Conservation (phyloP, 257 asterid species). For the Vinca minor region DNA sequence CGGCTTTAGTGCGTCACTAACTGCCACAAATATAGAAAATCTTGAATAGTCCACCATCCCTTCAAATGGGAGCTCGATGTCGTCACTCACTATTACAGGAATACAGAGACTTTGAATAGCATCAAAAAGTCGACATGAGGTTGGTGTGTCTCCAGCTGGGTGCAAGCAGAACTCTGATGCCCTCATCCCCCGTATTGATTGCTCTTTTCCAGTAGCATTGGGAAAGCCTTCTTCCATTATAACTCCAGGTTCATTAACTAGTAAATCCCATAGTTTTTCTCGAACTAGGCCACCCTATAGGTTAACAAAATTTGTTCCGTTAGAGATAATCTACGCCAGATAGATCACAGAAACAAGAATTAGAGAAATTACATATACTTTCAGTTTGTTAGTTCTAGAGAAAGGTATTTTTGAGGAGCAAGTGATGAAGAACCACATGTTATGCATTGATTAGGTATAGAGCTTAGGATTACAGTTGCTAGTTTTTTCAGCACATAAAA, state of each 20-base stretch:
- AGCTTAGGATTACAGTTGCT: no score
- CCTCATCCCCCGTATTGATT: conserved; percentile 84
- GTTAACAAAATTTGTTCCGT: background rate
- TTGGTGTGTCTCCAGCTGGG: conserved; percentile 95
- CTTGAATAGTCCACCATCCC: conserved; percentile 73
- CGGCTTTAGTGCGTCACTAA: conserved; percentile 65
- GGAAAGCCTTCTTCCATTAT: conserved; percentile 93
- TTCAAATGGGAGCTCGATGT: conserved; percentile 90
- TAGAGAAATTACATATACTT: background rate
- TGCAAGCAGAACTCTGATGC: conserved; percentile 89
- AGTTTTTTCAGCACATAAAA: no score
- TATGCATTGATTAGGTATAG: background rate
- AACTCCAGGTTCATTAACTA: conserved; percentile 54
- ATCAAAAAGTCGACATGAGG: conserved; percentile 87
- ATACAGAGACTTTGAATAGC: conserved; percentile 92
- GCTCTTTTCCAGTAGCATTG: conserved; percentile 84
- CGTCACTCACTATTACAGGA: conserved; percentile 80
- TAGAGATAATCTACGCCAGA: background rate
- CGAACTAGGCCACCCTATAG: conserved; percentile 78
- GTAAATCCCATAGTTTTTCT: conserved; percentile 78
- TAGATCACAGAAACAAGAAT: background rate
- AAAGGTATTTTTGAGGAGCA: background rate
- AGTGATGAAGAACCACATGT: background rate
- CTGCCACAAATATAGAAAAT: conserved; percentile 69
- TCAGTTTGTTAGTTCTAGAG: background rate